Evolutionary conservation across 768 basidiomycete genomes (phyloP), one percentile per base, ranked within the genome.

Genomic region (Agaricus sinodeliciosus): DNA sequence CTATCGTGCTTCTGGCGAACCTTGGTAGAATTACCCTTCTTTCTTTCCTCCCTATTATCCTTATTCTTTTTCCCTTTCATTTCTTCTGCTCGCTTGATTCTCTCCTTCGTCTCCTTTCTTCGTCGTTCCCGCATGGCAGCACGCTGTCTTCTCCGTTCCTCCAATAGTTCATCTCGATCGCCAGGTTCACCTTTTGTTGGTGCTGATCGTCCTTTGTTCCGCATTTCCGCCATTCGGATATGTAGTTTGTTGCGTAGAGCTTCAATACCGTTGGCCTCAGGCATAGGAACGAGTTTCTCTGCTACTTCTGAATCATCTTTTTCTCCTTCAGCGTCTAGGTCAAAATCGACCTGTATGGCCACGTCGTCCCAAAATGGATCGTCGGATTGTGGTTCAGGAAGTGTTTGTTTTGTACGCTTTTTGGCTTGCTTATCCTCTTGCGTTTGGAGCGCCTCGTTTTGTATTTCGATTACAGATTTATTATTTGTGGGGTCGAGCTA

Each of bases 401-500:
- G 70, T 61, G 78, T 80, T 55, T 74, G 73, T 65, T 84, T 54
- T 22, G 41, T 82, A 48, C 77, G 75, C 60, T 69, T 71, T 43
- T 57, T 59, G 48, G 59, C 40, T 41, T 57, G 62, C 50, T 62
- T 51, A 18, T 61, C 60, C 18, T 54, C 51, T 13, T 39, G 55
- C 22, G 63, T 56, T 39, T 62, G 60, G n/a, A 60, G 56, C 2
- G 71, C 71, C 61, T 84, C 85, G 52, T 78, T 76, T 63, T 89
- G 84, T 28, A 91, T 73, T 54, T 96, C 90, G 25, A 90, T 64
- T 16, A 77, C 69, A 7, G 75, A 74, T 65, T 90, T 90, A 63
- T 94, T 78, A 69, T 95, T 94, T 5, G 83, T 85, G 1, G 95
- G 95, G 67, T 98, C 93, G 60, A 96, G 87, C 94, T 98, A 55